Evolutionary conservation across 768 basidiomycete genomes (phyloP), one percentile per base, ranked within the genome.

Genomic region (Cystoderma amianthinum): DNA sequence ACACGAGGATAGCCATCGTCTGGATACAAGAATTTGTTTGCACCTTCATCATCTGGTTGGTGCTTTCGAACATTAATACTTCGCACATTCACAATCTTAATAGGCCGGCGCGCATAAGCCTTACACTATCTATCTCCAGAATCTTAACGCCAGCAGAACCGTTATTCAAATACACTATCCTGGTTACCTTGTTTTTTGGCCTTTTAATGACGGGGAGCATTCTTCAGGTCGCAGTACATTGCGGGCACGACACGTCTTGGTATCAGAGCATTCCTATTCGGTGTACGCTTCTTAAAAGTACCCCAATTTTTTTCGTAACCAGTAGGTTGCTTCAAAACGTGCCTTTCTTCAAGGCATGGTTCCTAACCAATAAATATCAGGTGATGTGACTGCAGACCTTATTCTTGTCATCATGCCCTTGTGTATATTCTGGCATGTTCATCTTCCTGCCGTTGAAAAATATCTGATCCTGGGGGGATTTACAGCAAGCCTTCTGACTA

Each of bases 391-490:
- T n/a, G 36, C 45, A 13, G 54, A 55, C 32, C 21, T 50, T n/a
- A 30, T 28, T 17, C 45, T 52, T 2, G 33, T 51, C 22, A 28
- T 35, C 17, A 32, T 51, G 4, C 51, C 54, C 1, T 30, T 49
- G 5, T 41, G 36, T 15, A 45, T 49, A 12, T 48, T 52, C 40
- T 51, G 47, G 49, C 45, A 44, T 34, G 28, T 49, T 24, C 47
- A 44, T 32, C 42, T 52, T 4, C 36, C 42, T 12, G 19, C 19
- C 12, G 34, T 39, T 15, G 39, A 47, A 22, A 45, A 49, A 2
- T 44, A 42, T 10, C 45, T 55, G 23, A 45, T 55, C 12, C 34
- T 44, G 20, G 48, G 42, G 2, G 48, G 47, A 23, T 55, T 55
- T 28, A 21, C 44, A 12, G 51, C 51, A n/a, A 51, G 51, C 18